phyloP scores from a whole-genome alignment of 495 filamentous ascomycete species.

The Penicillium alfredii region DNA sequence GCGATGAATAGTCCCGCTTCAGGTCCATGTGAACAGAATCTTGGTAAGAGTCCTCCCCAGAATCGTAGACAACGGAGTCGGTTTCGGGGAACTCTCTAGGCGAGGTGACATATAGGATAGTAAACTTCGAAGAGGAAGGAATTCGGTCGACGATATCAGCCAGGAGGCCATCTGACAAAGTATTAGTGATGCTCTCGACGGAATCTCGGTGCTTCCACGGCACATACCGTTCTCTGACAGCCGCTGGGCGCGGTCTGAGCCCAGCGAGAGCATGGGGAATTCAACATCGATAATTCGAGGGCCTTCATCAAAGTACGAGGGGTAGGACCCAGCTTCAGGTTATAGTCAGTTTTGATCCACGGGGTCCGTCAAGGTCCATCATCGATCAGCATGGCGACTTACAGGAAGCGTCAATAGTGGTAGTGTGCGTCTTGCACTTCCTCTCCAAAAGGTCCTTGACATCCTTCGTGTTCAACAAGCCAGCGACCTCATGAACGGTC shows the following conservation, averaged over 20 bases:
- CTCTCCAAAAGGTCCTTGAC: constrained; percentile 47
- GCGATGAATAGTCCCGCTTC: constrained; percentile 49
- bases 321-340: constrained; percentile 39
- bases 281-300: constrained; percentile 48
- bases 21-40: constrained; percentile 51
- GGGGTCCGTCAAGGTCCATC: background rate
- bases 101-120: constrained; percentile 56
- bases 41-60: constrained; percentile 44
- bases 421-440: constrained; percentile 46
- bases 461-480: constrained; percentile 50
- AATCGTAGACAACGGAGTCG: constrained; percentile 44
- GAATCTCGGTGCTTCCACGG: constrained; percentile 8
- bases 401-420: constrained; percentile 60
- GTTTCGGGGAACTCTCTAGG: constrained; percentile 36
- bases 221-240: constrained; percentile 49
- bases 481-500: constrained; percentile 57
- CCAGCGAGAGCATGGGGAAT: constrained; percentile 43
- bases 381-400: constrained; percentile 22
- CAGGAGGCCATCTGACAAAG: constrained; percentile 51
- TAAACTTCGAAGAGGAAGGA: constrained; percentile 51
- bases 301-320: constrained; percentile 36
- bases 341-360: constrained; percentile 11
- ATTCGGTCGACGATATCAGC: constrained; percentile 51
- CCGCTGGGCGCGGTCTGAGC: constrained; percentile 33
- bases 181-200: background rate